phyloP scores from a whole-genome alignment of 805 yeast genomes.

The Vanderwaltozyma yarrowii region DNA sequence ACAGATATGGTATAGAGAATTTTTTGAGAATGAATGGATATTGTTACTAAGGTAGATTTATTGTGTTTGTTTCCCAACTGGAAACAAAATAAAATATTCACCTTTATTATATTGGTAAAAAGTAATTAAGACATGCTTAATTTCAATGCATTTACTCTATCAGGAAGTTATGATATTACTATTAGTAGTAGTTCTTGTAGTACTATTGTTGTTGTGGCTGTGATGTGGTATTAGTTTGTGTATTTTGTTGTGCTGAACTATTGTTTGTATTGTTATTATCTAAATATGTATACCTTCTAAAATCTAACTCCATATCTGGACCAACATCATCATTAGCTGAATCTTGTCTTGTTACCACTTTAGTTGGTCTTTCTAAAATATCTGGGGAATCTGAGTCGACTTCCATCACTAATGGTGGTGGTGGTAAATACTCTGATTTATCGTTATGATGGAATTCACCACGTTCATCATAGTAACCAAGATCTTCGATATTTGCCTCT shows the following conservation, averaged over 20 bases:
- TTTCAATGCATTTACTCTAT: too few relatives aligned
- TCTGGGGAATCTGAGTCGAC: not conserved
- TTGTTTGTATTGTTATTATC: constrained; percentile 3
- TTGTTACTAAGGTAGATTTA: too few relatives aligned
- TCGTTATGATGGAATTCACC: constrained; percentile 39
- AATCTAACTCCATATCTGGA: constrained; percentile 4
- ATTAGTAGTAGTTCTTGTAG: too few relatives aligned
- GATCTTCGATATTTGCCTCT: constrained; percentile 53
- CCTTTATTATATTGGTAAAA: too few relatives aligned
- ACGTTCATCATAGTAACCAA: constrained; percentile 59
- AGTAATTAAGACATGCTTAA: too few relatives aligned
- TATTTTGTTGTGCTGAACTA: not conserved
- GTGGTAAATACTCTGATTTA: constrained; percentile 16
- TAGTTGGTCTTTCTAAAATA: not conserved
- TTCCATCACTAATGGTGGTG: constrained; percentile 9
- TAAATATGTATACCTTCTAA: constrained; percentile 8
- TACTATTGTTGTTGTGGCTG: too few relatives aligned
- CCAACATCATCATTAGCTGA: not conserved
- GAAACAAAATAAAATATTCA: too few relatives aligned
- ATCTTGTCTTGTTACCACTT: constrained; percentile 2
- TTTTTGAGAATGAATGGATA: too few relatives aligned
- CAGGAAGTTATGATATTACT: too few relatives aligned
- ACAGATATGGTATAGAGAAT: too few relatives aligned
- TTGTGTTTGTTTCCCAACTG: too few relatives aligned
- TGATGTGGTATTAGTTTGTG: too few relatives aligned